Percentiles rank a stretch among this genome's conserved stretches.
These are phyloP conservation scores for Jasminum sambac DNA, from an alignment of 257 asterid species.

Conservation along the genomic window DNA sequence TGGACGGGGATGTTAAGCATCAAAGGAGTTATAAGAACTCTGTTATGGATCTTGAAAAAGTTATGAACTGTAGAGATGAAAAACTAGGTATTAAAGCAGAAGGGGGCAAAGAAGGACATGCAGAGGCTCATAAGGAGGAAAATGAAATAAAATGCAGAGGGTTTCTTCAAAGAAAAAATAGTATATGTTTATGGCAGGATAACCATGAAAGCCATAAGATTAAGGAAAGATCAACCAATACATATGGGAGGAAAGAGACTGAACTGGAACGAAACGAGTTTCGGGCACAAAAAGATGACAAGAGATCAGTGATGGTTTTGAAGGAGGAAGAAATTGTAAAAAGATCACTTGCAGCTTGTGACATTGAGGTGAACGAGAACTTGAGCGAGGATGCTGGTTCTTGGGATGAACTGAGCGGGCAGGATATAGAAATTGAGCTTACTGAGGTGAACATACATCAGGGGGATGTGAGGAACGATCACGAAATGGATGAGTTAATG, in stretches of 20 bases:
- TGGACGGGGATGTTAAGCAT: conserved; percentile 23
- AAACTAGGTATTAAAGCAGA: conserved; percentile 20
- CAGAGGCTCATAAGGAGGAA: conserved; percentile 33
- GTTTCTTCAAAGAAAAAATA: conserved; percentile 14
- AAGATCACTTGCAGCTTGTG: conserved; percentile 29
- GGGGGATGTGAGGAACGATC: conserved; percentile 31
- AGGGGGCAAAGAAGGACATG: conserved; percentile 26
- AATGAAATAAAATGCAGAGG: conserved; percentile 28
- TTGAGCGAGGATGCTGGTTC: conserved; percentile 31
- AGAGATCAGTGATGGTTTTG: conserved; percentile 12
- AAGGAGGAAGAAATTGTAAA: conserved; percentile 28
- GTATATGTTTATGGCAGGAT: conserved; percentile 11
- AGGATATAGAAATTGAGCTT: conserved; percentile 34
- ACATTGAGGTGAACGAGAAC: conserved; percentile 23
- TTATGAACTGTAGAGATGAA: conserved; percentile 27
- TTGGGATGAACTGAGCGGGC: conserved; percentile 32
- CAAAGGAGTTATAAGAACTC: conserved; percentile 30
- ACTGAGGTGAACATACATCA: conserved; percentile 32
- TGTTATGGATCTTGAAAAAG: conserved; percentile 30
- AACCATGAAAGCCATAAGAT: conserved; percentile 29
- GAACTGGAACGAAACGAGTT: conserved; percentile 28
- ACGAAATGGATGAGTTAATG: conserved; percentile 19
- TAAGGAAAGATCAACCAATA: conserved; percentile 32
- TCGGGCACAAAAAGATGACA: conserved; percentile 25
- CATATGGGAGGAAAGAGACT: conserved; percentile 23